These are phyloP conservation scores for Coemansia sp. DNA, from an alignment of 192 early-diverging fungal species.

Conservation along the genomic window DNA sequence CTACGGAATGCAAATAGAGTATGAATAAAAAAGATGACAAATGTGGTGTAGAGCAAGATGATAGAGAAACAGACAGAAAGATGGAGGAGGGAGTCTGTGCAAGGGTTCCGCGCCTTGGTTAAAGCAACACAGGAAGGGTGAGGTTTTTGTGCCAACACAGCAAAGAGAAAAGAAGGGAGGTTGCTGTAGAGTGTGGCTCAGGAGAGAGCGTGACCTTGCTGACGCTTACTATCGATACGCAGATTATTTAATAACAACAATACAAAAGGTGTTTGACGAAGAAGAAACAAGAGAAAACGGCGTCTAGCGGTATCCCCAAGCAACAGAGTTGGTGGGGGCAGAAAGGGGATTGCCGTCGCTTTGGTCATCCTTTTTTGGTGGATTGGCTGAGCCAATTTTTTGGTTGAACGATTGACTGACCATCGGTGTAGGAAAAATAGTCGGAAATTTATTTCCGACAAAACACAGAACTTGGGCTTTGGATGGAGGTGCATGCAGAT, in stretches of 20 bases:
- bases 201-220: constrained; percentile 7
- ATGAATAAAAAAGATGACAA: neutral
- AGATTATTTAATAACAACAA: neutral
- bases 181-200: constrained; percentile 6
- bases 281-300: neutral
- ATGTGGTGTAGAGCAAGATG: neutral
- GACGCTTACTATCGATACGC: constrained; percentile 4
- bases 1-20: too few relatives aligned
- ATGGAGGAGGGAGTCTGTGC: neutral
- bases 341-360: neutral
- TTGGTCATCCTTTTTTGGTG: constrained; percentile 1
- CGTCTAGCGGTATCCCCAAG: neutral
- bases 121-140: constrained; percentile 1
- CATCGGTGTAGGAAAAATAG: neutral
- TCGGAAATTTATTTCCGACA: neutral
- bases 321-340: neutral
- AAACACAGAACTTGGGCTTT: neutral
- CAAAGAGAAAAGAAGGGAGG: neutral
- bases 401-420: neutral
- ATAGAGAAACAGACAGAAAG: neutral
- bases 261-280: neutral
- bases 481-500: neutral
- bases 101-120: neutral
- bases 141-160: neutral
- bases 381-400: constrained; percentile 2